Evolutionary conservation across 345 rosid genomes (phyloP).

Genomic region (Salix udensis): DNA sequence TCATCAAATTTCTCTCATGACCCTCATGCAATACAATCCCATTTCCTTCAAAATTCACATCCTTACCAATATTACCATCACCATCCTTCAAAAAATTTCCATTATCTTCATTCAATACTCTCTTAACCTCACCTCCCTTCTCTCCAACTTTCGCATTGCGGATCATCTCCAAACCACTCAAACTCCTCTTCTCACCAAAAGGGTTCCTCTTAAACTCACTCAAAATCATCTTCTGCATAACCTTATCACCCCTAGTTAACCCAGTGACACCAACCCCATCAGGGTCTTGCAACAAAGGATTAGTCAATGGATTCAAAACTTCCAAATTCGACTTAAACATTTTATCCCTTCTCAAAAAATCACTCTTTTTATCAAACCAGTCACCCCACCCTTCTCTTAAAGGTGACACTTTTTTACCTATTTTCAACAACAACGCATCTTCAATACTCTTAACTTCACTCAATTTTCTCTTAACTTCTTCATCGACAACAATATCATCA

Average conservation of each 20-base stretch:
- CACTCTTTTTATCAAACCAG: constrained; percentile 92
- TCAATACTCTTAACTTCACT: constrained; percentile 58
- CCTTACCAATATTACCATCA: constrained; percentile 11
- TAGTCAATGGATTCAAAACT: constrained; percentile 70
- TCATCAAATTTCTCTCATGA: background rate
- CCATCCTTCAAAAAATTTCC: background rate
- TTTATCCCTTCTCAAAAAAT: constrained; percentile 74
- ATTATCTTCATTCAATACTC: constrained; percentile 14
- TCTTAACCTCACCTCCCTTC: constrained; percentile 12
- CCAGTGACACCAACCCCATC: constrained; percentile 74
- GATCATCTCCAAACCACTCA: constrained; percentile 35
- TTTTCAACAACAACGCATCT: constrained; percentile 68
- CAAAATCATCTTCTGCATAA: constrained; percentile 64
- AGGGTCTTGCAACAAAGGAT: constrained; percentile 90
- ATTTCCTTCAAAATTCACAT: constrained; percentile 3
- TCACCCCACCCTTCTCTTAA: constrained; percentile 92
- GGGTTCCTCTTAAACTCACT: constrained; percentile 61
- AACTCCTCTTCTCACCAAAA: constrained; percentile 59
- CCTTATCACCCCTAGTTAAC: constrained; percentile 69
- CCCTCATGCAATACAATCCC: background rate
- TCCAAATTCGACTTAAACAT: constrained; percentile 81
- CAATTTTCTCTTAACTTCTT: constrained; percentile 63
- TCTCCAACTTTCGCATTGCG: constrained; percentile 12
- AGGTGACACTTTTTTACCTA: constrained; percentile 51
- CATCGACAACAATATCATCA: constrained; percentile 77